These are phyloP conservation scores for Fistulinella prunicolor DNA, from an alignment of 768 basidiomycete species.

Conservation along the genomic window DNA sequence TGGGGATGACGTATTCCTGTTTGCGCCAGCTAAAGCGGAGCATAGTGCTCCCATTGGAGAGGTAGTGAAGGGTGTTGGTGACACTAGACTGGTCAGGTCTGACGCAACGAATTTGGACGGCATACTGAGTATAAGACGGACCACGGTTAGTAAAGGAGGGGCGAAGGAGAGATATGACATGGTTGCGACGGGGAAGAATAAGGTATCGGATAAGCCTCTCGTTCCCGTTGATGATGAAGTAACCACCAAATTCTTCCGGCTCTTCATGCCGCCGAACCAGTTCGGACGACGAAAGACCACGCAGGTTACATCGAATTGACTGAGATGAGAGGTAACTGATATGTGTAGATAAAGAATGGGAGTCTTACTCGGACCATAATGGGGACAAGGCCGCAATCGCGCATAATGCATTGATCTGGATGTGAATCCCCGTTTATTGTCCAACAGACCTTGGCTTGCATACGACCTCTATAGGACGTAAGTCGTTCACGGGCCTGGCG, in stretches of 20 bases:
- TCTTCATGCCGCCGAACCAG: constrained; percentile 92
- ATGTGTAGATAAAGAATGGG: not conserved
- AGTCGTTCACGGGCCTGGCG: constrained; percentile 86
- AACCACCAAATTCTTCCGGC: constrained; percentile 97
- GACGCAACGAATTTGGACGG: constrained; percentile 93
- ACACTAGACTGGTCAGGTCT: constrained; percentile 89
- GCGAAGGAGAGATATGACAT: constrained; percentile 89
- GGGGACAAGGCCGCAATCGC: constrained; percentile 90
- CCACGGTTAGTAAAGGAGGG: constrained; percentile 91
- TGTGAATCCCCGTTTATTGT: constrained; percentile 65
- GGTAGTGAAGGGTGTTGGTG: constrained; percentile 97
- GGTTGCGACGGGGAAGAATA: constrained; percentile 92
- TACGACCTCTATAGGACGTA: constrained; percentile 86
- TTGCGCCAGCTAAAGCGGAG: constrained; percentile 95
- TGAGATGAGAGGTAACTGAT: constrained; percentile 27
- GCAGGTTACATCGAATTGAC: constrained; percentile 93
- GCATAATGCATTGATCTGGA: constrained; percentile 58
- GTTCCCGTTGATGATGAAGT: constrained; percentile 98
- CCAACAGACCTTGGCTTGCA: constrained; percentile 87
- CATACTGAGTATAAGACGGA: constrained; percentile 91
- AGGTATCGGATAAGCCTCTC: constrained; percentile 98
- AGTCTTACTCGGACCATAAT: constrained; percentile 92
- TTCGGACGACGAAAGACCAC: constrained; percentile 76
- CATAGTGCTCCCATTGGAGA: constrained; percentile 95
- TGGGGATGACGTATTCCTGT: constrained; percentile 96